A percentile compares a stretch with the other conserved stretches of the same genome.
These are phyloP conservation scores for Fraxinus nigra DNA, from an alignment of 305 asterid genomes.

Conservation along the genomic window DNA sequence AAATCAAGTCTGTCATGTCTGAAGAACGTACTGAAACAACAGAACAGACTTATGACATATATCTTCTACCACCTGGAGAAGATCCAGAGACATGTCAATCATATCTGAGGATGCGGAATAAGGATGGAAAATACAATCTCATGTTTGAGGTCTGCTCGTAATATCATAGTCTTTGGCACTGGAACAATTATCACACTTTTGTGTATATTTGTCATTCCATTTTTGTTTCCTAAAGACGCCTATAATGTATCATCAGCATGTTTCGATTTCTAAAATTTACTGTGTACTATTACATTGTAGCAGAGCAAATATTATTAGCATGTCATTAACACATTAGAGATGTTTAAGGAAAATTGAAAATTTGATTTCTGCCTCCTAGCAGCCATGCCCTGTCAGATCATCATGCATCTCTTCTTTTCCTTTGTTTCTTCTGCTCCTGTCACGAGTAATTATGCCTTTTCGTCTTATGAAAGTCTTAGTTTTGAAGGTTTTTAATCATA, in stretches of 20 bases:
- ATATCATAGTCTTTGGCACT: neutral
- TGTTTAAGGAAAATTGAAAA: conserved; percentile 15
- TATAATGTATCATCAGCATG: conserved; percentile 8
- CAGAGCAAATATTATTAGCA: neutral
- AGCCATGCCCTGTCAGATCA: conserved; percentile 2
- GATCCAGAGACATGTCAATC: conserved; percentile 99
- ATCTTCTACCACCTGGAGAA: conserved; percentile 98
- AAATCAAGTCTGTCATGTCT: conserved; percentile 66
- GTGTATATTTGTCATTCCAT: neutral
- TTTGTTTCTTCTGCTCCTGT: neutral
- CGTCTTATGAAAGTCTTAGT: neutral
- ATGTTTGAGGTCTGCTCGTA: conserved; percentile 88
- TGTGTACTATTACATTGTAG: conserved; percentile 1
- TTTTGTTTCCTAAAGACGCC: neutral
- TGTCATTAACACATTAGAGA: conserved; percentile 9
- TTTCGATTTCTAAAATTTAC: neutral
- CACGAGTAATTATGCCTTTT: neutral
- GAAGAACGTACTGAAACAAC: conserved; percentile 65
- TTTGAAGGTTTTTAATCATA: neutral
- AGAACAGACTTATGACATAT: conserved; percentile 90
- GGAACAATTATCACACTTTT: neutral
- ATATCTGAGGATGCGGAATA: conserved; percentile 97
- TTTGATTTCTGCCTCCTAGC: neutral
- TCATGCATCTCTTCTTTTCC: neutral
- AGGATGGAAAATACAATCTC: conserved; percentile 97